A percentile compares a stretch with the other conserved stretches of the same genome.
phyloP scores from a whole-genome alignment of 1,139 yeast species.

The Diutina ranongensis region DNA sequence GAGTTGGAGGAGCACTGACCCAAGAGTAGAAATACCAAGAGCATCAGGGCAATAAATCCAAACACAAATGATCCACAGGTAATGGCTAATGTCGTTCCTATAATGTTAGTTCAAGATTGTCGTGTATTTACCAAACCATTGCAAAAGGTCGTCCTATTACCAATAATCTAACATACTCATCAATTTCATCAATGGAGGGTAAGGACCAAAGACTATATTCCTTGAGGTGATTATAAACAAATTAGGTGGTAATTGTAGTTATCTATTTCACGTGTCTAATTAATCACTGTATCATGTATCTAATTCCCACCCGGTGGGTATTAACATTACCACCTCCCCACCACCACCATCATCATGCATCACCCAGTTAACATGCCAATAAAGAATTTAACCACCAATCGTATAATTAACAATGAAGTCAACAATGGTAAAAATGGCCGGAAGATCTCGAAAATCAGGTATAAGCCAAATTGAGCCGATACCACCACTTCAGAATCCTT shows the following conservation, averaged over 20 bases:
- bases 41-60: constrained; percentile 6
- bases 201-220: too few relatives aligned
- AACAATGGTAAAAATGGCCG: neutral
- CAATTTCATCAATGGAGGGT: too few relatives aligned
- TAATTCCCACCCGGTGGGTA: too few relatives aligned
- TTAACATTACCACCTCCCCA: too few relatives aligned
- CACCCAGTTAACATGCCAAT: too few relatives aligned
- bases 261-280: too few relatives aligned
- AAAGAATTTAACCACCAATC: neutral
- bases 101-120: neutral
- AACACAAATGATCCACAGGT: neutral
- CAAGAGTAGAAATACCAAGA: constrained; percentile 11
- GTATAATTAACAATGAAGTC: neutral
- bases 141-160: too few relatives aligned
- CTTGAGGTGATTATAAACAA: too few relatives aligned
- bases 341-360: too few relatives aligned
- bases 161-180: too few relatives aligned
- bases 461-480: neutral
- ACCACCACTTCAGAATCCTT: constrained; percentile 11
- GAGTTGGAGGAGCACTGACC: constrained; percentile 10
- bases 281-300: too few relatives aligned
- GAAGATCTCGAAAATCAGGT: neutral
- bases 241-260: too few relatives aligned
- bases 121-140: neutral
- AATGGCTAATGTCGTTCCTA: neutral